Evolutionary conservation across 495 filamentous ascomycete species (phyloP).

Genomic region (Neurospora sp.): DNA sequence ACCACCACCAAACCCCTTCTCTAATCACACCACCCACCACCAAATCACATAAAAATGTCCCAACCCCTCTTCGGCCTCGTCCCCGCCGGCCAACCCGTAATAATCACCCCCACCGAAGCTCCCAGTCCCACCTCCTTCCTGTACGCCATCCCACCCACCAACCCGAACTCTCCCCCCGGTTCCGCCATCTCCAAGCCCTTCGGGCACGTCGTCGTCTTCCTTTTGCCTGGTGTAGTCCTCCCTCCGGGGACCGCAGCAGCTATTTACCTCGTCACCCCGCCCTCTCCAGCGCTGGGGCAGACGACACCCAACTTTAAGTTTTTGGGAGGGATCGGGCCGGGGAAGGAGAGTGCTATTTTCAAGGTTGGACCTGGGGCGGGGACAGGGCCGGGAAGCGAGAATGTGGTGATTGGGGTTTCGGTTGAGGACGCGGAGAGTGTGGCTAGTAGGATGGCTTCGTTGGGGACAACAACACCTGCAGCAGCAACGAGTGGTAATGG

Average conservation of each 20-base stretch:
- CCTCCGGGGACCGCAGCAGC: slow-evolving; percentile 72
- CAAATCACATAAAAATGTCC: slow-evolving; percentile 8
- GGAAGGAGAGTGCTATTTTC: slow-evolving; percentile 86
- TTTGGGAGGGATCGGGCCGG: slow-evolving; percentile 76
- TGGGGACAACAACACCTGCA: slow-evolving; percentile 34
- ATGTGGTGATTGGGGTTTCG: slow-evolving; percentile 66
- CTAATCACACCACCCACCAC: background rate
- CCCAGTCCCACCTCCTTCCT: slow-evolving; percentile 31
- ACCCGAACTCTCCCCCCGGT: background rate
- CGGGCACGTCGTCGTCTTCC: slow-evolving; percentile 77
- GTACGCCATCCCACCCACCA: slow-evolving; percentile 31
- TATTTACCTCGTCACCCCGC: slow-evolving; percentile 62
- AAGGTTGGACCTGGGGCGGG: slow-evolving; percentile 34
- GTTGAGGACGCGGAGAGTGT: slow-evolving; percentile 69
- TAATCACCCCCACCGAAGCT: slow-evolving; percentile 31
- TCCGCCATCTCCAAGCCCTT: slow-evolving; percentile 33
- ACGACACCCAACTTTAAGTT: slow-evolving; percentile 53
- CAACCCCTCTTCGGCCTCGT: slow-evolving; percentile 38
- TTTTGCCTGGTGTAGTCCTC: slow-evolving; percentile 68
- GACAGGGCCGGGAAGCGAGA: slow-evolving; percentile 19
- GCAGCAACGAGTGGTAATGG: background rate
- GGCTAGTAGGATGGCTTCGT: slow-evolving; percentile 48
- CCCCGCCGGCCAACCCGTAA: slow-evolving; percentile 39
- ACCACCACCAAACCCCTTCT: background rate
- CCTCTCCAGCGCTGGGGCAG: slow-evolving; percentile 7